Evolutionary conservation across 345 rosid species (phyloP), one percentile per base, ranked within the genome.

Genomic region (Hibiscus syriacus): DNA sequence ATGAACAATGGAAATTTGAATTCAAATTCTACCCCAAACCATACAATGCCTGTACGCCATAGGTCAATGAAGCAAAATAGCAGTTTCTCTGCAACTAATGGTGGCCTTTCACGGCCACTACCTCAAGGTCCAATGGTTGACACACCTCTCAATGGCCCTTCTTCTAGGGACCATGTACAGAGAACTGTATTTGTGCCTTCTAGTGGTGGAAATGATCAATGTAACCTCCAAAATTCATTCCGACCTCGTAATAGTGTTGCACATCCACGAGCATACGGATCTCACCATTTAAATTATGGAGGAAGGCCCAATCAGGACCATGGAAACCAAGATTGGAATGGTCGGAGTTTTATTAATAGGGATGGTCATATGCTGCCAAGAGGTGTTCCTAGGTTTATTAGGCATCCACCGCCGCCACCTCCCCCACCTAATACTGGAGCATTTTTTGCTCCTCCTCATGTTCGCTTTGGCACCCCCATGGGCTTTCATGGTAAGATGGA

Each of bases 301-400:
- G 81, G 84, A 60, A 80, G 96, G 78, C 96, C 90, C 48, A 90
- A 81, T 79, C 97, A 84, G 49, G 92, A 86, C 52, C 86, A 76
- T 30, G 92, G 85, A 43, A 81, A 78, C 70, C 90, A 76, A 39
- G 84, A 81, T 38, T 87, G 90, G 96, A 78, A 73, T 77, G 6
- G 64, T 72, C 78, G 94, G 30, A 81, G 68, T 74, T 86, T 86
- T 72, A 92, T 77, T 72, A 81, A 85, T 46, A 82, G 94, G 81
- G 98, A 87, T 64, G 76, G 74, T 55, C 89, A 85, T 43, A 70
- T 81, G 75, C 97, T 82, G 56, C 80, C 81, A 36, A 83, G 90
- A 71, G 86, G 68, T 71, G 17, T 65, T 5, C 86, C 87, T 27
- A 84, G 87, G 76, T 80, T 78, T 61, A 77, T 76, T 43, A 84